These are phyloP conservation scores for Prunus mongolica DNA, from an alignment of 306 rosid species.

Conservation along the genomic window DNA sequence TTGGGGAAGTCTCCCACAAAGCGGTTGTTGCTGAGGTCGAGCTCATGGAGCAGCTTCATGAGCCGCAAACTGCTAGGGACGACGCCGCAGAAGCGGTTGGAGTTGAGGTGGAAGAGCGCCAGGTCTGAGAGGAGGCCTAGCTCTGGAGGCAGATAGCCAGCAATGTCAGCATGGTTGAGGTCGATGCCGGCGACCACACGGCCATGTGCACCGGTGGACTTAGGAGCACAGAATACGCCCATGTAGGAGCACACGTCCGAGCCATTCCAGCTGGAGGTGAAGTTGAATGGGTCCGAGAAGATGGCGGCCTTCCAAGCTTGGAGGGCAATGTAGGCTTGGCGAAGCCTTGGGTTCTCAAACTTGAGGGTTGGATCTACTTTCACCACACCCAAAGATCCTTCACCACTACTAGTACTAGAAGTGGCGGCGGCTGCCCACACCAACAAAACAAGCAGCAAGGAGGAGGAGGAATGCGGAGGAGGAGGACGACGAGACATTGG, in stretches of 20 bases:
- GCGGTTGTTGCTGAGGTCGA: slow-evolving; percentile 30
- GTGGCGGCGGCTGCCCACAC: neutral
- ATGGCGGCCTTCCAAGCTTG: slow-evolving; percentile 32
- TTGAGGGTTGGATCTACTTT: slow-evolving; percentile 16
- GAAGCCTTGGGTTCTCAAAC: slow-evolving; percentile 18
- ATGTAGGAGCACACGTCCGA: slow-evolving; percentile 25
- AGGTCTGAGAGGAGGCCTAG: slow-evolving; percentile 26
- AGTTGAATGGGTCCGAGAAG: slow-evolving; percentile 27
- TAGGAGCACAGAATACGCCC: slow-evolving; percentile 21
- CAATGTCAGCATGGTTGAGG: slow-evolving; percentile 32
- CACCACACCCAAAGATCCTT: neutral
- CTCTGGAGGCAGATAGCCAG: slow-evolving; percentile 25
- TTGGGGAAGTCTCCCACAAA: slow-evolving; percentile 20
- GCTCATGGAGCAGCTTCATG: slow-evolving; percentile 24
- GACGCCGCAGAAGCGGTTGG: slow-evolving; percentile 29
- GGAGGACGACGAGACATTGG: slow-evolving; percentile 13
- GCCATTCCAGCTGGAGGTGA: slow-evolving; percentile 28
- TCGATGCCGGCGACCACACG: slow-evolving; percentile 26
- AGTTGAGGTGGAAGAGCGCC: slow-evolving; percentile 29
- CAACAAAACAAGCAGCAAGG: neutral
- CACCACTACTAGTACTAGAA: neutral
- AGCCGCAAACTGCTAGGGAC: slow-evolving; percentile 17
- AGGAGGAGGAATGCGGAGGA: neutral
- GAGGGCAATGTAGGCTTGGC: slow-evolving; percentile 24
- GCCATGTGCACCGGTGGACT: neutral